Conservation (phyloP, 2,329 filamentous ascomycete genomes). For the Epichloe coenophiala region DNA sequence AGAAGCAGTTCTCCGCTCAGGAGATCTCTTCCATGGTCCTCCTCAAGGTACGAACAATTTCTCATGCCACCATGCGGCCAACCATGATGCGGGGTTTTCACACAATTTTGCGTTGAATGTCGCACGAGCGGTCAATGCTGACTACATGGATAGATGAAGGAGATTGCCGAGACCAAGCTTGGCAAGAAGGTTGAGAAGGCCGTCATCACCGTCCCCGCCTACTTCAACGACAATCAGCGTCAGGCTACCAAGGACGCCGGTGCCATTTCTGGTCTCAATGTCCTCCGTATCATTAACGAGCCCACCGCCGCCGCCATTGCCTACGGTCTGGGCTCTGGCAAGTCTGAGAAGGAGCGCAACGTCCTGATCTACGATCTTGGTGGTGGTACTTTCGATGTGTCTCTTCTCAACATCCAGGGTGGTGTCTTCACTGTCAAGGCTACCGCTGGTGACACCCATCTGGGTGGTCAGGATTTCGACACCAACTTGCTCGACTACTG, state of each 20-base stretch:
- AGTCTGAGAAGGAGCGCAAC: constrained; percentile 95
- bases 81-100: background rate
- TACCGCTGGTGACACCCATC: constrained; percentile 91
- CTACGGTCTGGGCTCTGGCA: constrained; percentile 91
- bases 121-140: constrained; percentile 4
- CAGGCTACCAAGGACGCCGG: constrained; percentile 99
- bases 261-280: constrained; percentile 92
- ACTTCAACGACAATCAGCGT: constrained; percentile 99
- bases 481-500: constrained; percentile 92
- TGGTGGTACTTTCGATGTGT: constrained; percentile 99
- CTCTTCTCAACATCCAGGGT: constrained; percentile 94
- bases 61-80: background rate
- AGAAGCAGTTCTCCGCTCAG: constrained; percentile 92
- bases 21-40: constrained; percentile 99
- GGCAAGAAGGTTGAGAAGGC: constrained; percentile 99
- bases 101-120: background rate
- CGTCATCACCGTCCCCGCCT: constrained; percentile 95
- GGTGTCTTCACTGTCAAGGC: constrained; percentile 99
- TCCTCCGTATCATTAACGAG: constrained; percentile 99
- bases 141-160: constrained; percentile 66
- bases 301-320: constrained; percentile 96
- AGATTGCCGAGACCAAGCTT: constrained; percentile 95
- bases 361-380: constrained; percentile 99
- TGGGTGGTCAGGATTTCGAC: constrained; percentile 94
- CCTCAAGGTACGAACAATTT: constrained; percentile 56